A percentile compares a stretch with the other conserved stretches of the same genome.
Evolutionary conservation across 768 basidiomycete genomes (phyloP).

Genomic region (Leucocoprinus birnbaumii): DNA sequence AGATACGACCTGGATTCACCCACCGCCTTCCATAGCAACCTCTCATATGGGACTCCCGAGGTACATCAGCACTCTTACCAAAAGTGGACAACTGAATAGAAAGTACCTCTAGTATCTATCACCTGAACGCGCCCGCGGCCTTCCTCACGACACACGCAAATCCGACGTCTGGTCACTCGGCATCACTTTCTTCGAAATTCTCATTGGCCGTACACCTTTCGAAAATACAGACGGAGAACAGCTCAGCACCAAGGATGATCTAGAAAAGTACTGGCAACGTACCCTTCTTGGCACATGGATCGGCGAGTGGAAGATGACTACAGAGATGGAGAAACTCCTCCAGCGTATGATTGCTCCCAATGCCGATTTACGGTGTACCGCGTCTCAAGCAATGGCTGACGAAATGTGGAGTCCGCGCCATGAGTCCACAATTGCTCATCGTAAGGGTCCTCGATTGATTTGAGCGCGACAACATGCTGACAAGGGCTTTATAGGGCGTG

Average conservation of each 20-base stretch:
- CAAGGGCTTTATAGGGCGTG: slow-evolving; percentile 32
- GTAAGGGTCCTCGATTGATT: slow-evolving; percentile 27
- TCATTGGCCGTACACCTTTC: slow-evolving; percentile 91
- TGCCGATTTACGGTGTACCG: slow-evolving; percentile 76
- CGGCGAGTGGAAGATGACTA: slow-evolving; percentile 72
- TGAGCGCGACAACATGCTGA: slow-evolving; percentile 1
- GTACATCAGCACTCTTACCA: slow-evolving; percentile 31
- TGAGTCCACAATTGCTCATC: slow-evolving; percentile 32
- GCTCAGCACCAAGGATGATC: slow-evolving; percentile 73
- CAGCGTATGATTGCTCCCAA: slow-evolving; percentile 80
- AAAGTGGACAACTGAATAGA: slow-evolving; percentile 2
- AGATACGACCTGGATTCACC: slow-evolving; percentile 64
- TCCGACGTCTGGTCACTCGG: slow-evolving; percentile 87
- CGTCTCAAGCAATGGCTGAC: slow-evolving; percentile 62
- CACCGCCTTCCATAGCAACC: slow-evolving; percentile 76
- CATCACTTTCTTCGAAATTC: slow-evolving; percentile 92
- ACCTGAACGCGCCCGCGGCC: slow-evolving; percentile 86
- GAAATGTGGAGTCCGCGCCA: slow-evolving; percentile 54
- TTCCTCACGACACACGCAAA: slow-evolving; percentile 91
- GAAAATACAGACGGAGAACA: slow-evolving; percentile 78
- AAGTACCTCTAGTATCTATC: slow-evolving; percentile 70
- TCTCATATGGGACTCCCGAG: slow-evolving; percentile 91
- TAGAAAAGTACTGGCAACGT: slow-evolving; percentile 84
- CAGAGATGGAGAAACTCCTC: slow-evolving; percentile 60
- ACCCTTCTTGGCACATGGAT: slow-evolving; percentile 87